These are phyloP conservation scores for Nicotiana obtusifolia DNA, from an alignment of 257 asterid genomes.

Conservation along the genomic window DNA sequence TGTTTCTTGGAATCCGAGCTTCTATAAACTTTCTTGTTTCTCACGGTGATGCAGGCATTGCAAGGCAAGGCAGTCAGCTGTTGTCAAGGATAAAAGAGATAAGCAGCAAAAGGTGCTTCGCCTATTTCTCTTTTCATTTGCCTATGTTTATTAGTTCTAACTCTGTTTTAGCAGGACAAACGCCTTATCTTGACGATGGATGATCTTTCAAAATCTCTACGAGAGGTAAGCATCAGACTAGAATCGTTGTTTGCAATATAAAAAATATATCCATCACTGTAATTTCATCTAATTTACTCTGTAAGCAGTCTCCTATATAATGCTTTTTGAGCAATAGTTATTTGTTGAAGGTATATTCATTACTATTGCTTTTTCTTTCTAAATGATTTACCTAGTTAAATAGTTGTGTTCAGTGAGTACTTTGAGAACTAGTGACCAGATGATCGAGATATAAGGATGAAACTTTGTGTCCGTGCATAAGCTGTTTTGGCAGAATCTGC, in stretches of 20 bases:
- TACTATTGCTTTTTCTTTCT: background rate
- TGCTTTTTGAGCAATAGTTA: background rate
- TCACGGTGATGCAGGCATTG: slow-evolving; percentile 59
- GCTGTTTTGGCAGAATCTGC: background rate
- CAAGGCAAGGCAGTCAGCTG: slow-evolving; percentile 82
- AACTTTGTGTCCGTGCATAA: background rate
- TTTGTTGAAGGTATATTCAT: background rate
- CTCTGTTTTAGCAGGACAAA: slow-evolving; percentile 57
- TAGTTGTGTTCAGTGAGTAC: background rate
- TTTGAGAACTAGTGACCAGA: background rate
- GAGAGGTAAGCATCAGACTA: slow-evolving; percentile 47
- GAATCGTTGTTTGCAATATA: background rate
- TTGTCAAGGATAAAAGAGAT: slow-evolving; percentile 84
- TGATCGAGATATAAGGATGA: background rate
- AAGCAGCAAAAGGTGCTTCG: slow-evolving; percentile 82
- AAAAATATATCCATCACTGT: background rate
- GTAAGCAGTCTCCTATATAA: background rate
- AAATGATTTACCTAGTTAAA: background rate
- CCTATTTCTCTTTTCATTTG: slow-evolving; percentile 9
- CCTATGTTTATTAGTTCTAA: slow-evolving; percentile 18
- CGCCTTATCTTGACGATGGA: slow-evolving; percentile 92
- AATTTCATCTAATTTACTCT: background rate
- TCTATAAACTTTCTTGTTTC: slow-evolving; percentile 3
- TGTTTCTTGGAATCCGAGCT: background rate
- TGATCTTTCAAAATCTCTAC: slow-evolving; percentile 89